A percentile compares a stretch with the other conserved stretches of the same genome.
These are phyloP conservation scores for Solanum medicagineum DNA, from an alignment of 257 asterid species.

Conservation along the genomic window DNA sequence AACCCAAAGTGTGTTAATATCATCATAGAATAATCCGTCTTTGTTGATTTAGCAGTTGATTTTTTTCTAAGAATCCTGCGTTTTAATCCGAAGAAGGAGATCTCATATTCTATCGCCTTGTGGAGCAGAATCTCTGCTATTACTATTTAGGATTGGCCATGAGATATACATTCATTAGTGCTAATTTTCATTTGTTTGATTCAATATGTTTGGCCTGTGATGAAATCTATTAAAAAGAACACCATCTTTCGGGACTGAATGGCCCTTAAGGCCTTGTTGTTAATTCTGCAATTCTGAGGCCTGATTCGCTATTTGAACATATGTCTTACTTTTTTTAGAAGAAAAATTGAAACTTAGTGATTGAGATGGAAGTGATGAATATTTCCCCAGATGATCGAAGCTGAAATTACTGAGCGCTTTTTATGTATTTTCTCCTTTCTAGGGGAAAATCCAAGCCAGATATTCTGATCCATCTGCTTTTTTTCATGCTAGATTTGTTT, in stretches of 20 bases:
- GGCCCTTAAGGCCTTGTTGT: conserved; percentile 36
- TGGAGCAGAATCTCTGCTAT: conserved; percentile 45
- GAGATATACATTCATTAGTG: conserved; percentile 28
- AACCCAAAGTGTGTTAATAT: neutral
- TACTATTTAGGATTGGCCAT: conserved; percentile 64
- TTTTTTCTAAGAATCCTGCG: neutral
- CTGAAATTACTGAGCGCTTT: conserved; percentile 71
- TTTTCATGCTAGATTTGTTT: no score
- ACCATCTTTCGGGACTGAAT: conserved; percentile 91
- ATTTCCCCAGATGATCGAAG: conserved; percentile 97
- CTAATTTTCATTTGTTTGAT: neutral
- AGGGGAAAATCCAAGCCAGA: conserved; percentile 45
- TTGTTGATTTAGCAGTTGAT: neutral
- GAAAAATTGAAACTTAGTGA: neutral
- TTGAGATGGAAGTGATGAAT: conserved; percentile 48
- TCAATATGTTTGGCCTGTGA: conserved; percentile 13
- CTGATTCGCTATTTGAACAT: no score
- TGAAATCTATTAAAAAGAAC: conserved; percentile 17
- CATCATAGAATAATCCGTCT: conserved; percentile 6
- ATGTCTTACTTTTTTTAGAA: no score
- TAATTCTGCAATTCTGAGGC: conserved; percentile 82
- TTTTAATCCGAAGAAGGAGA: conserved; percentile 14
- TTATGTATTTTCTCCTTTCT: conserved; percentile 15
- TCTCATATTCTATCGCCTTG: conserved; percentile 82
- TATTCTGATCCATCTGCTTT: conserved; percentile 33